Evolutionary conservation across 2,329 filamentous ascomycete species (phyloP).

Genomic region (Alternaria alternata): DNA sequence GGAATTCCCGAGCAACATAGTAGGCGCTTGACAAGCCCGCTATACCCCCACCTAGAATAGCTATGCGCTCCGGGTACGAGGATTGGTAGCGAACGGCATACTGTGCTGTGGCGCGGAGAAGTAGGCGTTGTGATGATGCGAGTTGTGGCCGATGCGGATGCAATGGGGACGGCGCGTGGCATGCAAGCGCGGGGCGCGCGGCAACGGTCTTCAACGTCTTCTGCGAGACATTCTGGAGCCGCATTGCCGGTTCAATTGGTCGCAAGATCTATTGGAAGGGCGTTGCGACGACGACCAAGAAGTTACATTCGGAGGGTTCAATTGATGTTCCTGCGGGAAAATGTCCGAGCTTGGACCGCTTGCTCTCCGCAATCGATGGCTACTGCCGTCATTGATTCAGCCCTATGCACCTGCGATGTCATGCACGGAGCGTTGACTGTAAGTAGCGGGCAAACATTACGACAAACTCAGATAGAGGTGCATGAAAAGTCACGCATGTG

Average conservation of each 20-base stretch:
- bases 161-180: slow-evolving; percentile 22
- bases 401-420: slow-evolving; percentile 16
- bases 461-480: background rate
- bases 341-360: slow-evolving; percentile 19
- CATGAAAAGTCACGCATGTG: background rate
- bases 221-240: slow-evolving; percentile 45
- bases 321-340: slow-evolving; percentile 8
- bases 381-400: slow-evolving; percentile 22
- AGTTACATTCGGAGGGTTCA: slow-evolving; percentile 5
- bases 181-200: slow-evolving; percentile 27
- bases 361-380: slow-evolving; percentile 5
- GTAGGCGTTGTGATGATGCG: slow-evolving; percentile 23
- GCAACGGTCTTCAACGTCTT: slow-evolving; percentile 42
- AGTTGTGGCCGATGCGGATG: slow-evolving; percentile 20
- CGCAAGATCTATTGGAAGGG: slow-evolving; percentile 2
- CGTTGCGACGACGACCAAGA: slow-evolving; percentile 13
- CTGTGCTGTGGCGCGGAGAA: slow-evolving; percentile 17
- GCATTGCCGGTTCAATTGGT: slow-evolving; percentile 46
- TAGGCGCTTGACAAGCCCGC: slow-evolving; percentile 65
- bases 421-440: background rate
- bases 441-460: background rate
- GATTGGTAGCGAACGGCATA: slow-evolving; percentile 24
- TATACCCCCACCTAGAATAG: slow-evolving; percentile 63
- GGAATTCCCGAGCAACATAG: slow-evolving; percentile 75
- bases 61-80: slow-evolving; percentile 49